Evolutionary conservation across 23 red algal genomes (phyloP).

Genomic region (Gracilaria domingensis): DNA sequence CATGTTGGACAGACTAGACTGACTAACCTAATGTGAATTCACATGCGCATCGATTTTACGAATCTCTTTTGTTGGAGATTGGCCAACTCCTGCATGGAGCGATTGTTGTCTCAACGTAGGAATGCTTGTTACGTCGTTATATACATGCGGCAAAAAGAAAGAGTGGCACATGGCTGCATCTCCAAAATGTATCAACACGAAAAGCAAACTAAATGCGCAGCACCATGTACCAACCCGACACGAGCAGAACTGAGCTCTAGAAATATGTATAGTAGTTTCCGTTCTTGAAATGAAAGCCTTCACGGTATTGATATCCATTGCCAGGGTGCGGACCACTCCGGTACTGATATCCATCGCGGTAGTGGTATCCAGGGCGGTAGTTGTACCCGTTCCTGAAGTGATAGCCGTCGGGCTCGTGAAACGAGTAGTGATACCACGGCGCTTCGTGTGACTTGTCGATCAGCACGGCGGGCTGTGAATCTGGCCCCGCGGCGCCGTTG

Average conservation of each 20-base stretch:
- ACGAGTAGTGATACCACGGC: slow-evolving; percentile 10
- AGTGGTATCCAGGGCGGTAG: slow-evolving; percentile 7
- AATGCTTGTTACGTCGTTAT: neutral
- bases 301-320: slow-evolving; percentile 14
- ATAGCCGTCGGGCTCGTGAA: neutral
- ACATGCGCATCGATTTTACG: neutral
- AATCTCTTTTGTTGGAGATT: neutral
- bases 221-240: neutral
- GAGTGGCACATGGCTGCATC: too few species aligned
- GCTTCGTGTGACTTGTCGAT: slow-evolving; percentile 32
- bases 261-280: slow-evolving; percentile 33
- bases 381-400: slow-evolving; percentile 13
- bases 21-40: neutral
- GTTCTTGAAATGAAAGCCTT: slow-evolving; percentile 38
- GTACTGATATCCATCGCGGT: slow-evolving; percentile 1
- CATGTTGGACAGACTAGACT: too few species aligned
- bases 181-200: neutral
- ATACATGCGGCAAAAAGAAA: neutral
- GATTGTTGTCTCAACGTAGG: neutral
- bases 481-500: too few species aligned
- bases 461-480: neutral
- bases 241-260: neutral
- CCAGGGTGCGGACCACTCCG: neutral
- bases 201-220: neutral
- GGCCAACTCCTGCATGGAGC: neutral